Conservation (phyloP, 495 filamentous ascomycete genomes). For the Penicillium coprophilum region DNA sequence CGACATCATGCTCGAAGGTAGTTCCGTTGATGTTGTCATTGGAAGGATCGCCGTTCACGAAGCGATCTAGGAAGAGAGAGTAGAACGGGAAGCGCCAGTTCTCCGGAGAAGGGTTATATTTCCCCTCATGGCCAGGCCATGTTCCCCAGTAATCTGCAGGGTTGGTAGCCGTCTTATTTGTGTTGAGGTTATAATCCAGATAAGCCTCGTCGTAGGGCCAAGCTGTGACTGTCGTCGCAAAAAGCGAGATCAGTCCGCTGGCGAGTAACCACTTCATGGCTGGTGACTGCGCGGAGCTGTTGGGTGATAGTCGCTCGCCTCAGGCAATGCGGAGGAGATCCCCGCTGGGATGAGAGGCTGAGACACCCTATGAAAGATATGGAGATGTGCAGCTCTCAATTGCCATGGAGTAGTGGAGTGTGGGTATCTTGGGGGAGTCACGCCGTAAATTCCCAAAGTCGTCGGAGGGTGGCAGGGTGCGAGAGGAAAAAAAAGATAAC, state of each 20-base stretch:
- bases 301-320: neutral
- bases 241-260: constrained; percentile 34
- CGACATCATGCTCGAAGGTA: constrained; percentile 64
- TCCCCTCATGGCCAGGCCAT: constrained; percentile 50
- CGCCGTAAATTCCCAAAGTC: neutral
- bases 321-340: neutral
- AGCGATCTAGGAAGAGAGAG: constrained; percentile 67
- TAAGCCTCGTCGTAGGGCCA: constrained; percentile 57
- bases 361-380: neutral
- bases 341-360: neutral
- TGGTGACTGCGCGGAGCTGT: neutral
- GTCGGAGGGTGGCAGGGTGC: neutral
- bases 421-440: neutral
- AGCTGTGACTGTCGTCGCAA: constrained; percentile 32
- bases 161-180: constrained; percentile 54
- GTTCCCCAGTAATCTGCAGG: constrained; percentile 61
- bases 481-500: neutral
- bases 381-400: neutral
- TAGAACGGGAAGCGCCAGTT: constrained; percentile 76
- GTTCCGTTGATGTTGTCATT: constrained; percentile 73
- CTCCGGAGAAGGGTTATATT: constrained; percentile 55
- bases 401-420: neutral
- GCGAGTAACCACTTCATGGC: constrained; percentile 38
- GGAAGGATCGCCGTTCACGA: constrained; percentile 67
- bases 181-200: constrained; percentile 60